Percentiles rank a stretch among this genome's conserved stretches.
These are phyloP conservation scores for Neofusicoccum ribis DNA, from an alignment of 2,329 filamentous ascomycete species.

Conservation along the genomic window DNA sequence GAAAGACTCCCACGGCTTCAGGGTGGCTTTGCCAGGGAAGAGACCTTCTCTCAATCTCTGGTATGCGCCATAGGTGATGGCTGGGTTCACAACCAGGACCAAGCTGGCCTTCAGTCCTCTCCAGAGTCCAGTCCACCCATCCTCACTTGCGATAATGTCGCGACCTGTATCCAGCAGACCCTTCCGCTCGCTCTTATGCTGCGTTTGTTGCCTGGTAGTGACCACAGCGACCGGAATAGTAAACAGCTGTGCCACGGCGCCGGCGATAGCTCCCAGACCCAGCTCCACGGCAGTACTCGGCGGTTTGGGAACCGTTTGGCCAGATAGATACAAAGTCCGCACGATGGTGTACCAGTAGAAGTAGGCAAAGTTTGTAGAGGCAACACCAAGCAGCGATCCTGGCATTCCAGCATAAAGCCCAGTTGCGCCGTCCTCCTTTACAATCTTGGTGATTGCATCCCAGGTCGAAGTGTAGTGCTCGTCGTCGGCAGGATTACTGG, in stretches of 20 bases:
- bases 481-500: slow-evolving; percentile 47
- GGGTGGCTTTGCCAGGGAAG: slow-evolving; percentile 72
- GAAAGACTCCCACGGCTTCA: slow-evolving; percentile 88
- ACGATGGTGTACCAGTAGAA: slow-evolving; percentile 99
- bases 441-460: slow-evolving; percentile 85
- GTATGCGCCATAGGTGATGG: slow-evolving; percentile 97
- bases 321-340: slow-evolving; percentile 71
- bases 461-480: slow-evolving; percentile 83
- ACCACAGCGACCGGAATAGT: slow-evolving; percentile 96
- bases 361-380: slow-evolving; percentile 98
- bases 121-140: slow-evolving; percentile 88
- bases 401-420: slow-evolving; percentile 89
- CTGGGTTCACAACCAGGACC: slow-evolving; percentile 92
- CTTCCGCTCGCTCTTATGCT: slow-evolving; percentile 79
- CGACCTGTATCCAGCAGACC: slow-evolving; percentile 82
- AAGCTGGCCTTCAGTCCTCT: slow-evolving; percentile 93
- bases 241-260: slow-evolving; percentile 89
- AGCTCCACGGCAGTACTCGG: slow-evolving; percentile 83
- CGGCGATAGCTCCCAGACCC: slow-evolving; percentile 79
- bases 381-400: slow-evolving; percentile 85
- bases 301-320: slow-evolving; percentile 57
- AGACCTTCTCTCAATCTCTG: slow-evolving; percentile 78
- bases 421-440: slow-evolving; percentile 72
- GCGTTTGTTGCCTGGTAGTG: slow-evolving; percentile 94
- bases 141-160: slow-evolving; percentile 87